phyloP scores from a whole-genome alignment of 2,329 filamentous ascomycete genomes.

The Monosporascus sp. region DNA sequence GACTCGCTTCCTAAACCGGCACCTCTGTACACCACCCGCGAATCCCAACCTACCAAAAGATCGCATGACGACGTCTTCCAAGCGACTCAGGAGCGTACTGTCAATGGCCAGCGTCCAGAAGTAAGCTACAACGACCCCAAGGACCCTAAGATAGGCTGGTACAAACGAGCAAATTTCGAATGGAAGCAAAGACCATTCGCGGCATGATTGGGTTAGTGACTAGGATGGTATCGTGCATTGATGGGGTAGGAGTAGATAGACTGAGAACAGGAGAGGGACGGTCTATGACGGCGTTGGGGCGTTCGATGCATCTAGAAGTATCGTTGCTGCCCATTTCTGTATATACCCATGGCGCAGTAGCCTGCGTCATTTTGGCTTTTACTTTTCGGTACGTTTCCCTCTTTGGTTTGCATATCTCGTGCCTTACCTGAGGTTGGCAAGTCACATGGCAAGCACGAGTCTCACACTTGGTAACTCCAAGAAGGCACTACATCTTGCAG shows the following conservation, averaged over 20 bases:
- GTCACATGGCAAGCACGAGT: too few species aligned
- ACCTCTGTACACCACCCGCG: not conserved
- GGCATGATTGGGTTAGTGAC: not conserved
- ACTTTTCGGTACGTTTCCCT: too few species aligned
- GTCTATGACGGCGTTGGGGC: not conserved
- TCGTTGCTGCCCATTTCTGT: not conserved
- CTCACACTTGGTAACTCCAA: too few species aligned
- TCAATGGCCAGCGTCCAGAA: not conserved
- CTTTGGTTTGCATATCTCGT: not conserved
- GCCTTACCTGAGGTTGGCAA: too few species aligned
- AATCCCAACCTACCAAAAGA: not conserved
- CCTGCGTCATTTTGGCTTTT: too few species aligned
- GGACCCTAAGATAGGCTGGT: not conserved
- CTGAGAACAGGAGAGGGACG: not conserved
- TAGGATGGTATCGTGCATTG: not conserved
- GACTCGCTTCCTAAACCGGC: not conserved
- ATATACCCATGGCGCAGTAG: not conserved
- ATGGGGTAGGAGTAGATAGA: not conserved
- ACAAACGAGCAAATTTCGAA: not conserved
- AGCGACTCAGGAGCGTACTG: not conserved
- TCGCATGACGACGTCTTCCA: not conserved
- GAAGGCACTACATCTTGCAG: too few species aligned
- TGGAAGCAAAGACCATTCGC: not conserved
- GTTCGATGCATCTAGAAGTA: not conserved
- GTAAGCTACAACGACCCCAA: not conserved